Conservation (phyloP, 805 yeast species). For the Spathaspora hagerdaliae region DNA sequence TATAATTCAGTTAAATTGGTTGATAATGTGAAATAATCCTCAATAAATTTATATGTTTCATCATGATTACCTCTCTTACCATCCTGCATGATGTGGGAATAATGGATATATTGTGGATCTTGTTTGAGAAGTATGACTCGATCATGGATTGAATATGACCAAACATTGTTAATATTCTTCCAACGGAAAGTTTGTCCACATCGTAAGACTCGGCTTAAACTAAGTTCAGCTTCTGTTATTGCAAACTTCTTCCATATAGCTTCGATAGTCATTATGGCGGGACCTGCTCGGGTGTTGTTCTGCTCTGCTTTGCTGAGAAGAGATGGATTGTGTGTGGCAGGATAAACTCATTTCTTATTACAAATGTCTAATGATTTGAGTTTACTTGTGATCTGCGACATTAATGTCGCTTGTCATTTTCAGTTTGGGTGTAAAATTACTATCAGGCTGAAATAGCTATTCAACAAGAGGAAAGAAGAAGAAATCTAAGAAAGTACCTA, state of each 20-base stretch:
- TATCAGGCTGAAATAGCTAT: too few species aligned
- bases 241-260: conserved; percentile 20
- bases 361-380: background rate
- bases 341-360: too few species aligned
- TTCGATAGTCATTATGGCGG: conserved; percentile 17
- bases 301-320: background rate
- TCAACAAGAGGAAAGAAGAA: too few species aligned
- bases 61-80: background rate
- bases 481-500: too few species aligned
- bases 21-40: conserved; percentile 68
- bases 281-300: background rate
- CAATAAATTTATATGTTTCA: conserved; percentile 42
- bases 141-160: conserved; percentile 62
- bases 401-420: too few species aligned
- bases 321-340: background rate
- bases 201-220: conserved; percentile 61
- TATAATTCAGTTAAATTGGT: conserved; percentile 54
- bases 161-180: conserved; percentile 59
- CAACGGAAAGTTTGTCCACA: conserved; percentile 88
- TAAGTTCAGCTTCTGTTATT: conserved; percentile 40
- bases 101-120: conserved; percentile 48
- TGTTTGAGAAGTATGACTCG: conserved; percentile 66
- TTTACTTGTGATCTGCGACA: too few species aligned
- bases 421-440: too few species aligned
- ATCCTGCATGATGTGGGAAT: conserved; percentile 34